phyloP scores from a whole-genome alignment of 2,329 filamentous ascomycete species.

The Fusarium penzigii region DNA sequence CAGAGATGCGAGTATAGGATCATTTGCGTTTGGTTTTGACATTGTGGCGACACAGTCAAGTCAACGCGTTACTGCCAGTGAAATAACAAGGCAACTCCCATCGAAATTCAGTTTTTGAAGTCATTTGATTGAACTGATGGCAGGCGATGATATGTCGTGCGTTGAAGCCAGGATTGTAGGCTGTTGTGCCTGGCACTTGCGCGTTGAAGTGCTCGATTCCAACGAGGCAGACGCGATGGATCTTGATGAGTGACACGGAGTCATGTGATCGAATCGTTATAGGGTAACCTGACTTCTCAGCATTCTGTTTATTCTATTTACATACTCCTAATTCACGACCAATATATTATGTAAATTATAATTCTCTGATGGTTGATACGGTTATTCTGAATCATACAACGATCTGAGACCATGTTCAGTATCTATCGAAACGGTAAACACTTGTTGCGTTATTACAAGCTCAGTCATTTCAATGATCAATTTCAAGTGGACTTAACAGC shows the following conservation, averaged over 20 bases:
- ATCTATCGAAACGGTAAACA: too few species aligned
- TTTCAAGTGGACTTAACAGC: too few species aligned
- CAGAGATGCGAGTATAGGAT: conserved; percentile 48
- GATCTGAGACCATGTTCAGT: too few species aligned
- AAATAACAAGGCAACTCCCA: conserved; percentile 7
- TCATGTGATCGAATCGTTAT: background rate
- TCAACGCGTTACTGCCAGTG: conserved; percentile 20
- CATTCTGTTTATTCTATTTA: background rate
- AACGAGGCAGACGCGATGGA: background rate
- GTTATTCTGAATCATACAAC: too few species aligned
- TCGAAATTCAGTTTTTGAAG: conserved; percentile 9
- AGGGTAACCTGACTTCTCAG: background rate
- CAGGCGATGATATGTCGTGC: background rate
- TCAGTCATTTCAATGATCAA: too few species aligned
- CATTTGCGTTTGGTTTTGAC: conserved; percentile 25
- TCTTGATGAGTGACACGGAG: background rate
- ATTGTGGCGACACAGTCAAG: conserved; percentile 28
- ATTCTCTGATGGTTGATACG: too few species aligned
- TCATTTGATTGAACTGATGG: background rate
- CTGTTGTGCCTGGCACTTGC: background rate
- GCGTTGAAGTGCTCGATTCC: background rate
- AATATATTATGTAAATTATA: too few species aligned
- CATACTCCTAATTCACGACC: too few species aligned
- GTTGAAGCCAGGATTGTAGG: background rate
- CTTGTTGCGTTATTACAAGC: too few species aligned